phyloP scores from a whole-genome alignment of 1,284 basidiomycete genomes.

The Apiotrichum akiyoshidainum region DNA sequence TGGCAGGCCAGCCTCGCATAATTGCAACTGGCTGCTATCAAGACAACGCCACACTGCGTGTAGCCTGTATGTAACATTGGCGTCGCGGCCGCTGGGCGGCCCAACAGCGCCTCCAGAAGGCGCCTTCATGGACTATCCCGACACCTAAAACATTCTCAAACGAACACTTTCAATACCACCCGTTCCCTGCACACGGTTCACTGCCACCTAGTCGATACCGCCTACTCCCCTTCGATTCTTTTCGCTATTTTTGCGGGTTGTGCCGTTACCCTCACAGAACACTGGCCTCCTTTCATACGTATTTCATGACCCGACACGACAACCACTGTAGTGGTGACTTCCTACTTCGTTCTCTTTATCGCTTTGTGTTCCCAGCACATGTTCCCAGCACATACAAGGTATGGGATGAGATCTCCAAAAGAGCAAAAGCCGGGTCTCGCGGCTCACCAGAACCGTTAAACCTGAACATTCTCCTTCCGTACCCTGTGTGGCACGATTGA shows the following conservation, averaged over 20 bases:
- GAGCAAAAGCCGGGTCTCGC: no score
- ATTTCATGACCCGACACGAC: slow-evolving; percentile 2
- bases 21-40: neutral
- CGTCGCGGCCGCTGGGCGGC: slow-evolving; percentile 1
- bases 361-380: neutral
- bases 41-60: neutral
- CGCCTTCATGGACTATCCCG: neutral
- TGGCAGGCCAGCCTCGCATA: slow-evolving; percentile 22
- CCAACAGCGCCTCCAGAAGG: neutral
- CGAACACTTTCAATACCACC: neutral
- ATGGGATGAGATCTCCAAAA: neutral
- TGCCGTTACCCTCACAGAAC: neutral
- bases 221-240: neutral
- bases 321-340: neutral
- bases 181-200: neutral
- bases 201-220: neutral
- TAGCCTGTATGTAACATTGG: neutral
- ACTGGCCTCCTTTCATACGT: neutral
- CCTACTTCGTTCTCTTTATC: neutral
- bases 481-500: no score
- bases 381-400: neutral
- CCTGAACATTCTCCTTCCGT: no score
- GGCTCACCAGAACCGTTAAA: no score
- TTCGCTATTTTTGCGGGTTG: neutral
- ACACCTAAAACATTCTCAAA: no score